Evolutionary conservation across 2,329 filamentous ascomycete species (phyloP).

Genomic region (Seiridium unicorne): DNA sequence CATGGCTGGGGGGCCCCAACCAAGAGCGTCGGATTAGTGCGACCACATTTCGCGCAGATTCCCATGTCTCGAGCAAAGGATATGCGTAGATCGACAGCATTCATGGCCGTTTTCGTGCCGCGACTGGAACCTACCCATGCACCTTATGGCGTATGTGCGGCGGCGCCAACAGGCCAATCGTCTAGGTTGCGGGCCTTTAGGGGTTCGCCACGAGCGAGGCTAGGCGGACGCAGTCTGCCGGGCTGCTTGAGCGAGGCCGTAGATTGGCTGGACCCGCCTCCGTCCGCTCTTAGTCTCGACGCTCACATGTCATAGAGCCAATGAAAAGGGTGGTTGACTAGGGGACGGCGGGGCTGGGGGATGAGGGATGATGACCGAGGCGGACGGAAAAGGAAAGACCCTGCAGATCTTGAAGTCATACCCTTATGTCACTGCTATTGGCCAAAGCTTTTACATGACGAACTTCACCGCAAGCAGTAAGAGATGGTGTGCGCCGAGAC

Average conservation of each 20-base stretch:
- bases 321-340: not conserved
- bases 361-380: not conserved
- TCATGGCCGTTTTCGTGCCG: conserved; percentile 21
- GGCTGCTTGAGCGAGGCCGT: not conserved
- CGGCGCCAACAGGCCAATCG: conserved; percentile 21
- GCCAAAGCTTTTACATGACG: not conserved
- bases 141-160: conserved; percentile 23
- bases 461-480: no score
- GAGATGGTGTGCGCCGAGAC: not conserved
- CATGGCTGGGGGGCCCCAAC: not conserved
- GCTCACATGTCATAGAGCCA: not conserved
- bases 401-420: conserved; percentile 34
- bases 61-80: not conserved
- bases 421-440: conserved; percentile 23
- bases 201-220: conserved; percentile 10
- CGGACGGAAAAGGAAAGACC: conserved; percentile 24
- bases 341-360: not conserved
- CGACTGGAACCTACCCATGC: conserved; percentile 19
- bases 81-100: conserved; percentile 22
- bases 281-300: not conserved
- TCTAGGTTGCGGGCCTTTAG: conserved; percentile 16
- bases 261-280: not conserved
- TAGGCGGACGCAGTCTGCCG: conserved; percentile 8
- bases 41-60: conserved; percentile 2
- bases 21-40: conserved; percentile 2